These are phyloP conservation scores for Saururus chinensis DNA, from an alignment of 164 flowering plant species.

Conservation along the genomic window DNA sequence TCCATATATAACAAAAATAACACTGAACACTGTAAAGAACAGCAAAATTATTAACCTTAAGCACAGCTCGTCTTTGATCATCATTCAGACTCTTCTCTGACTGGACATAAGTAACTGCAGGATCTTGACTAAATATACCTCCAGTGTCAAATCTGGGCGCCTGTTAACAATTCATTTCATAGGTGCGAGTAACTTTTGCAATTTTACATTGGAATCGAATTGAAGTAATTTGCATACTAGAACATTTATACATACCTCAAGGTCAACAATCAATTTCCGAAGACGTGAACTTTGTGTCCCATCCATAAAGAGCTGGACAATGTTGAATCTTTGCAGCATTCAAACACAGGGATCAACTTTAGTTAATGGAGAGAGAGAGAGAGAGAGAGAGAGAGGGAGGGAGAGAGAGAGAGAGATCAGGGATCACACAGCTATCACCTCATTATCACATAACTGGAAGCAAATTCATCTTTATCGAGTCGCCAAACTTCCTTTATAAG, in stretches of 20 bases:
- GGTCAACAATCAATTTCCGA: constrained; percentile 82
- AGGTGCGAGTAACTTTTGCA: background rate
- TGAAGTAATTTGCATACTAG: background rate
- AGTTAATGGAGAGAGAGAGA: no score
- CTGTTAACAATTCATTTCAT: constrained; percentile 23
- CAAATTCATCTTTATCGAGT: constrained; percentile 77
- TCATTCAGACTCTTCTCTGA: constrained; percentile 76
- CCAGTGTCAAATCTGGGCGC: constrained; percentile 92
- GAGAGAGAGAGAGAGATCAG: no score
- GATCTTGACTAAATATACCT: constrained; percentile 81
- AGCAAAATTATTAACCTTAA: constrained; percentile 36
- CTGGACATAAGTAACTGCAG: constrained; percentile 81
- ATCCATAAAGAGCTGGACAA: constrained; percentile 64
- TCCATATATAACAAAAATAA: background rate
- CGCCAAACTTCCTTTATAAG: constrained; percentile 59
- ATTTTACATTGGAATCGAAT: background rate
- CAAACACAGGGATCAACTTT: constrained; percentile 7
- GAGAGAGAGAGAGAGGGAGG: no score
- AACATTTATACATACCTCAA: constrained; percentile 43
- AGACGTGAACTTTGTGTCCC: constrained; percentile 44
- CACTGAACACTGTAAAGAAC: background rate
- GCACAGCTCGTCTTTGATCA: constrained; percentile 87
- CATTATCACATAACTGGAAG: constrained; percentile 70
- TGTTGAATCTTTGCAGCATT: constrained; percentile 61
- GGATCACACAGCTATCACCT: constrained; percentile 40